A percentile compares a stretch with the other conserved stretches of the same genome.
Evolutionary conservation across 2,329 filamentous ascomycete genomes (phyloP).

Genomic region (Domatiomyces catenatus): DNA sequence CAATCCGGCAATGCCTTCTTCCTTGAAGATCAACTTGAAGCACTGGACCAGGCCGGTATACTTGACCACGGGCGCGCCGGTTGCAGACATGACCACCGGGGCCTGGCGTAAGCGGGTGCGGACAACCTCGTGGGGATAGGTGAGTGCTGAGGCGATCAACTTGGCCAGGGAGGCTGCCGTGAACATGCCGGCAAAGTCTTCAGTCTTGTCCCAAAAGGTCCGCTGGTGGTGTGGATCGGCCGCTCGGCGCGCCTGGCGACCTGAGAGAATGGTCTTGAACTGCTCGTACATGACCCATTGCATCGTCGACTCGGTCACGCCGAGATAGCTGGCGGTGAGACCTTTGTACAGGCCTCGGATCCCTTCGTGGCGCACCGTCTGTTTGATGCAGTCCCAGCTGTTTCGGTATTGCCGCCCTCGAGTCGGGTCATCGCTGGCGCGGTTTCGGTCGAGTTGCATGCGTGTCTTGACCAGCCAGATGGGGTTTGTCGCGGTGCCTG

Average conservation of each 20-base stretch:
- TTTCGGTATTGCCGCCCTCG: constrained; percentile 62
- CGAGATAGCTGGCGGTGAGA: constrained; percentile 79
- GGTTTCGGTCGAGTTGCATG: constrained; percentile 78
- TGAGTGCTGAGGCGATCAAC: constrained; percentile 64
- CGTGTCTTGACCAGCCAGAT: constrained; percentile 96
- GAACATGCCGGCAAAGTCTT: constrained; percentile 66
- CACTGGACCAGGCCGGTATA: constrained; percentile 82
- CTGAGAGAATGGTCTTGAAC: constrained; percentile 60
- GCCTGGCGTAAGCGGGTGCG: constrained; percentile 74
- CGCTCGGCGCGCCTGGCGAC: constrained; percentile 44
- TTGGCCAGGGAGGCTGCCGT: constrained; percentile 72
- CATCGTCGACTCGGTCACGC: constrained; percentile 75
- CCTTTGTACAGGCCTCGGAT: constrained; percentile 73
- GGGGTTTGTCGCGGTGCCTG: constrained; percentile 82
- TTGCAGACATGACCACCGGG: constrained; percentile 60
- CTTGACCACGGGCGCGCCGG: constrained; percentile 51
- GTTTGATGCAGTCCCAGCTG: constrained; percentile 70
- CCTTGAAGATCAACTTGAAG: constrained; percentile 72
- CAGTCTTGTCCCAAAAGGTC: constrained; percentile 56
- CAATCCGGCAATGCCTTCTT: constrained; percentile 71
- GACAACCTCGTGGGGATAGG: constrained; percentile 86
- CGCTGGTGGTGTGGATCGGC: constrained; percentile 44
- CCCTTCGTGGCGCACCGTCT: constrained; percentile 69
- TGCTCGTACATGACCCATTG: constrained; percentile 94
- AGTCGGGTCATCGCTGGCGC: constrained; percentile 41